phyloP scores from a whole-genome alignment of 768 basidiomycete genomes.

The Leucocoprinus birnbaumii region DNA sequence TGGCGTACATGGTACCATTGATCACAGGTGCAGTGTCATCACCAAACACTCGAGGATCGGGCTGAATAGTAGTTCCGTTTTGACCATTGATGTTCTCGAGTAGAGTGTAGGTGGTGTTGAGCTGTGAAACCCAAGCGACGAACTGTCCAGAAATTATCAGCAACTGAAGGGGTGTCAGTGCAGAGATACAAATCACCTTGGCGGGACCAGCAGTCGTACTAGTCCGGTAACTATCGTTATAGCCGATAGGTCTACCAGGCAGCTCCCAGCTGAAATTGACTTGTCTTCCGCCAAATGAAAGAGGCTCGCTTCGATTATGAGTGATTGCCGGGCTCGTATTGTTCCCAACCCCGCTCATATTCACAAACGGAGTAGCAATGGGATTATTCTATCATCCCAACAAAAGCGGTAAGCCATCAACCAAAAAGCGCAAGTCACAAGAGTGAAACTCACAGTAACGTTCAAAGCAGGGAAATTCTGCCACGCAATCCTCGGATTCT shows the following conservation, averaged over 20 bases:
- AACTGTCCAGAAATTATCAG: no score
- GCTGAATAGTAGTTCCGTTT: conserved; percentile 47
- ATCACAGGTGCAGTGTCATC: conserved; percentile 35
- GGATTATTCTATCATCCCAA: no score
- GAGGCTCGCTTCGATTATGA: conserved; percentile 45
- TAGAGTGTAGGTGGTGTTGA: conserved; percentile 29
- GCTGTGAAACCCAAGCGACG: conserved; percentile 43
- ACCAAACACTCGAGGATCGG: conserved; percentile 44
- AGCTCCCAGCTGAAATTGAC: conserved; percentile 52
- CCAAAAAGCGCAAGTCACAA: no score
- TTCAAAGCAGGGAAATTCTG: conserved; percentile 56
- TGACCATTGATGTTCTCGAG: conserved; percentile 3
- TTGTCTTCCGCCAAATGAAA: conserved; percentile 41
- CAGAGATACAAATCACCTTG: conserved; percentile 24
- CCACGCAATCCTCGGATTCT: conserved; percentile 48
- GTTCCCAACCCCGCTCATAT: no score
- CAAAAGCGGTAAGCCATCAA: background rate
- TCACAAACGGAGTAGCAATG: no score
- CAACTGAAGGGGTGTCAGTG: no score
- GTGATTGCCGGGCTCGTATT: conserved; percentile 40
- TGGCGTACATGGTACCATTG: conserved; percentile 34
- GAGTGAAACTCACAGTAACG: conserved; percentile 34
- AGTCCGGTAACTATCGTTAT: conserved; percentile 50
- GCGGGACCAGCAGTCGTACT: conserved; percentile 39
- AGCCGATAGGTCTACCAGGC: conserved; percentile 50